Percentiles rank a stretch among this genome's conserved stretches.
These are phyloP conservation scores for Pichia californica DNA, from an alignment of 805 yeast species.

Conservation along the genomic window DNA sequence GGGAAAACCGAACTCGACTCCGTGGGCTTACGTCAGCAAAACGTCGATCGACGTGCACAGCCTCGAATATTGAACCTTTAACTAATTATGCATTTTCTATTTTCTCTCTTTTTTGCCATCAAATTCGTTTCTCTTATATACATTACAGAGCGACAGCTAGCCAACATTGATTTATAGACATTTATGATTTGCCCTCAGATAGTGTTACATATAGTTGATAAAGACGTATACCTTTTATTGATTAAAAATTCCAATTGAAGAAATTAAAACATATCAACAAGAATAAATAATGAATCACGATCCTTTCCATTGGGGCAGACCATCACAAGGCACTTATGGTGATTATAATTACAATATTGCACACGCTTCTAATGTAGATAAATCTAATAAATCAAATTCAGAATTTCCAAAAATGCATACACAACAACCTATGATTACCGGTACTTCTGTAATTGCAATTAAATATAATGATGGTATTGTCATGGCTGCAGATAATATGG, in stretches of 20 bases:
- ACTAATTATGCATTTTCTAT: too few relatives aligned
- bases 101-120: too few relatives aligned
- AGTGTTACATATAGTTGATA: too few relatives aligned
- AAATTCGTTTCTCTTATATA: too few relatives aligned
- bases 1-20: conserved; percentile 1
- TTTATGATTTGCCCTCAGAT: background rate
- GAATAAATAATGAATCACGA: conserved; percentile 74
- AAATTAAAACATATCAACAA: too few relatives aligned
- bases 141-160: too few relatives aligned
- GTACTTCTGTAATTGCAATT: conserved; percentile 89
- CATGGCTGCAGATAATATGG: conserved; percentile 92
- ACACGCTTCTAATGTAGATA: conserved; percentile 38
- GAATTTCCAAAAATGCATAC: conserved; percentile 76
- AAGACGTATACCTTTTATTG: too few relatives aligned
- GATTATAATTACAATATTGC: conserved; percentile 70
- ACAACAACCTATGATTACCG: conserved; percentile 92
- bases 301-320: conserved; percentile 95
- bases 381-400: conserved; percentile 14
- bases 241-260: too few relatives aligned
- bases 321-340: conserved; percentile 77
- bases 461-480: conserved; percentile 87
- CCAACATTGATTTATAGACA: too few relatives aligned
- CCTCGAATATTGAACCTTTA: too few relatives aligned
- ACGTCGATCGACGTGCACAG: too few relatives aligned
- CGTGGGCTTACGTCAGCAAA: background rate